Evolutionary conservation across 2,329 filamentous ascomycete genomes (phyloP), one percentile per base, ranked within the genome.

Genomic region (Helotiales sp.): DNA sequence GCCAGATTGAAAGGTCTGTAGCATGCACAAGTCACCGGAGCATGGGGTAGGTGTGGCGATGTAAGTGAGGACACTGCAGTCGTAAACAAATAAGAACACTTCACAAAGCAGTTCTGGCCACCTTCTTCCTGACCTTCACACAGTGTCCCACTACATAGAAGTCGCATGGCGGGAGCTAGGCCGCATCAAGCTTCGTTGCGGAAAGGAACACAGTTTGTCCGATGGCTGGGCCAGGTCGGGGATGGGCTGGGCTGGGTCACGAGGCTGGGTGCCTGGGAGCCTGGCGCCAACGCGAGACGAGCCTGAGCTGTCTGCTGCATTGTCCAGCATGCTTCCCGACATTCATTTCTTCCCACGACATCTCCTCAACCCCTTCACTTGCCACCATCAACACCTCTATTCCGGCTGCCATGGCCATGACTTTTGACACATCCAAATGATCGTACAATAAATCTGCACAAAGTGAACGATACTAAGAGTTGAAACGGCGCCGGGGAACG

Each of bases 381-480:
- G 51, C 47, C 60, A 55, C 34, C 49, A 29, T 49, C 54, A 38
- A 52, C 33, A 46, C 58, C 57, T 57, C 52, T 56, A 59, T 52
- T 59, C 61, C 42, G 56, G 61, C 57, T 60, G 61, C 64, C 53
- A 67, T 69, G 65, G 61, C 62, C 54, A 49, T 64, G 63, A 61
- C 61, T 30, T 54, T 63, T 68, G 66, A 69, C 64, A 67, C 60
- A 67, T 64, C 59, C 61, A 66, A 59, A 69, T 70, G 64, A 69
- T 68, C 63, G 65, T 70, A 71, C 66, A 67, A 63, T 67, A 68
- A 60, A 68, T 67, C 64, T 70, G 61, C 64, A 68, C 66, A 65
- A 58, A 64, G 63, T 66, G 64, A 68, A 34, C 61, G 59, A 58
- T 63, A 62, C 47, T 58, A 57, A 59, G 58, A 50, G 47, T 52